Evolutionary conservation across 1,139 yeast species (phyloP), one percentile per base, ranked within the genome.

Genomic region (Starmera stellimalicola): DNA sequence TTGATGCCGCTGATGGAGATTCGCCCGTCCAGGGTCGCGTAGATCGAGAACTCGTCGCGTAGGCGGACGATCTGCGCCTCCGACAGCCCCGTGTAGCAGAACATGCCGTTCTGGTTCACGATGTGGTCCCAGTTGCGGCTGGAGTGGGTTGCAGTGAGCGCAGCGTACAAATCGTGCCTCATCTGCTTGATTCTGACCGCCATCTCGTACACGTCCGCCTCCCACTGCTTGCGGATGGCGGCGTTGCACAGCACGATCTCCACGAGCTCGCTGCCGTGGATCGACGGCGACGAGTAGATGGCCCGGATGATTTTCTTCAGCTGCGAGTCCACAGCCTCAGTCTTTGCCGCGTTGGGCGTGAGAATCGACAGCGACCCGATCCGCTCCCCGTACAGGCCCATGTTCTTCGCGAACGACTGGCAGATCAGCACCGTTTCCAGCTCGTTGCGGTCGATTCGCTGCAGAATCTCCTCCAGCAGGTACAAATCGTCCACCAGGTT

Each of bases 381-480:
- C 59, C 98, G 75, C 66, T 91, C 96, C 49, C 97, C 96, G 58
- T 88, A 88, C 38, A 88, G 72, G 23, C 98, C 98, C 91, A 91
- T 83, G 66, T 88, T 88, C 63, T 88, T 88, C 45, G 97, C 94
- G 62, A 88, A 88, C 3, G 95, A 85, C 58, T 97, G 77, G 65
- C 91, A 95, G 47, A 96, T 95, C 58, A 91, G 87, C 40, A 36
- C 42, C 26, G 48, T 58, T 43, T 43, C 40, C 8, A 48, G 31
- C 15, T 35, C 26, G 36, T 42, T 44, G 18, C 32, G 26, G 1
- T 35, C 37, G 14, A 48, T 39, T 24, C 47, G 49, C 18, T 54
- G 47, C 26, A 50, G 60, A 54, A 57, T 55, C 54, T 47, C 52
- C 44, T 51, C 61, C 52, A 63, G 58, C 48, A 62, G 57, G 51